Base-by-base conservation (phyloP, 1,284 basidiomycete genomes). In the Apiotrichum domesticum region DNA sequence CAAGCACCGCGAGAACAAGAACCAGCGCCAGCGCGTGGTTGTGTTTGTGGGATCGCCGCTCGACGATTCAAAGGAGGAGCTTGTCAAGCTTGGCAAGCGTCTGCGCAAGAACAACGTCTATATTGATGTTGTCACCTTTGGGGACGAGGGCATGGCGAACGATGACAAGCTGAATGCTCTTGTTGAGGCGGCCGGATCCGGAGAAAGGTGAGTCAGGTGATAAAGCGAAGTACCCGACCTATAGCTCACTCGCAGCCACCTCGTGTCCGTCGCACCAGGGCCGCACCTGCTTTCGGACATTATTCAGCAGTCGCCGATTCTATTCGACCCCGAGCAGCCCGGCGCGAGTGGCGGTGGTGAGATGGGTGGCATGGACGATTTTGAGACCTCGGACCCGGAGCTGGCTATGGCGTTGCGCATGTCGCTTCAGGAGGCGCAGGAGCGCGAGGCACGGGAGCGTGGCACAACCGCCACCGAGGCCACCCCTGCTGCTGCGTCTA, bases 21-120 rank as follows among this genome's bases (percentile, higher is more conserved):
- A 93, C 70, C 87, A 96, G 52, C 86, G 93, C 34, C 95, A 98
- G 71, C 85, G 95, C 44, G 89, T 98, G 65, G 85, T 98, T 67
- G 88, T 91, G 46, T 97, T 98, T 67, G 85, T 95, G 56, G 93
- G 86, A 29, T 94, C 90, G 6, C 96, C 96, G 0, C 76, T 92
- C 11, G 81, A 83, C 35, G 72, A 74, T 49, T 85, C 88, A 61
- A 86, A 89, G 70, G 85, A 87, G 66, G 81, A 81, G 58, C 84
- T 95, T 81, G 80, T 89, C 65, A 86, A 85, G 74, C 83, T 99
- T 14, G 95, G 93, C 29, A 97, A 95, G 81, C 95, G 92, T 76
- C 81, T 99, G 66, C 96, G 97, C 81, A 99, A 99, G 86, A 98
- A 98, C 78, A 98, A 98, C 69, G 92, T 99, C 43, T 89, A 93